A percentile compares a stretch with the other conserved stretches of the same genome.
phyloP scores from a whole-genome alignment of 2,329 filamentous ascomycete species.

The Scleromitrula shiraiana region DNA sequence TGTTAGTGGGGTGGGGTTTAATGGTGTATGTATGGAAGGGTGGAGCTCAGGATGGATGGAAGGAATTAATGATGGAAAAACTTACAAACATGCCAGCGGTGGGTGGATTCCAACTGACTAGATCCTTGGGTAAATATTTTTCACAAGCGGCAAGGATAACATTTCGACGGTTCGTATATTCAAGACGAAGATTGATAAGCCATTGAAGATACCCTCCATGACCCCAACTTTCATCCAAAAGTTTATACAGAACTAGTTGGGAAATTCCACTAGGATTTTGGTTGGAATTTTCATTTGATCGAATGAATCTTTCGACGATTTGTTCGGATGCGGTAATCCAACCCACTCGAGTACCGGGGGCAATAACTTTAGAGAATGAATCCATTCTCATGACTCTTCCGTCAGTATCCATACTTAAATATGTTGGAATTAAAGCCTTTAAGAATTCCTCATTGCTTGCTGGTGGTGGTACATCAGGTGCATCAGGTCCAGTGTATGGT shows the following conservation, averaged over 20 bases:
- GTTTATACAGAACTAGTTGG: slow-evolving; percentile 77
- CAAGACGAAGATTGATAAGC: slow-evolving; percentile 71
- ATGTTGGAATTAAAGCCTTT: slow-evolving; percentile 61
- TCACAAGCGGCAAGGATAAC: slow-evolving; percentile 74
- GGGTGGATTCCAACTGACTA: slow-evolving; percentile 74
- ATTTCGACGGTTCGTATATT: slow-evolving; percentile 76
- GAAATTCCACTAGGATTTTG: slow-evolving; percentile 82
- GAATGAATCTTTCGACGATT: slow-evolving; percentile 62
- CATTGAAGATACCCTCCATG: slow-evolving; percentile 84
- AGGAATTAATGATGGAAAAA: no score
- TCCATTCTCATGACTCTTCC: slow-evolving; percentile 86
- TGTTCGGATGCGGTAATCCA: slow-evolving; percentile 88
- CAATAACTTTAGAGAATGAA: slow-evolving; percentile 86
- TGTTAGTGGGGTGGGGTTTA: no score
- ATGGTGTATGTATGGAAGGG: no score
- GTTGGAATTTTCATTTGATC: slow-evolving; percentile 70
- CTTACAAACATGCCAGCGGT: slow-evolving; percentile 71
- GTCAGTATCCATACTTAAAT: slow-evolving; percentile 73
- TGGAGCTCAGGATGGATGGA: no score
- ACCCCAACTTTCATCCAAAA: slow-evolving; percentile 91
- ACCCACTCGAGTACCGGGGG: slow-evolving; percentile 72
- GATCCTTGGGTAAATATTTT: slow-evolving; percentile 60
- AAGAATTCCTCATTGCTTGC: slow-evolving; percentile 65
- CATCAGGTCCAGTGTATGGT: slow-evolving; percentile 36
- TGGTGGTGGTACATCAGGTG: slow-evolving; percentile 35